phyloP scores from a whole-genome alignment of 768 basidiomycete genomes.

The Lepiota brunneoincarnata region DNA sequence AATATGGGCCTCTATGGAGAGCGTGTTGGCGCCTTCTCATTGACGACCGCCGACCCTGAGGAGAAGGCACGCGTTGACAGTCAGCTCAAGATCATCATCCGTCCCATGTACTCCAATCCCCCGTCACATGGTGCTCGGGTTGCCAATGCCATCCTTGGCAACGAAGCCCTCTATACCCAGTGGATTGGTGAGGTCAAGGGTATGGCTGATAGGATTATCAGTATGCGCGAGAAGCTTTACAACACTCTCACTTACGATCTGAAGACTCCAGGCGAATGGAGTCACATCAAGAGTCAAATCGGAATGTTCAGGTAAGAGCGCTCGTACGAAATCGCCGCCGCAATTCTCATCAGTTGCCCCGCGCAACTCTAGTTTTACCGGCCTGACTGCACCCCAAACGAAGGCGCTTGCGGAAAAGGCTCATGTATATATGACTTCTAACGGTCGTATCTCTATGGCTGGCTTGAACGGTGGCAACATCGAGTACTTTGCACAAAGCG shows the following conservation, averaged over 20 bases:
- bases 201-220: constrained; percentile 95
- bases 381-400: constrained; percentile 75
- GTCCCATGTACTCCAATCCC: constrained; percentile 98
- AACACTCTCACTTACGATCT: constrained; percentile 71
- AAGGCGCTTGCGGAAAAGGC: constrained; percentile 83
- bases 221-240: constrained; percentile 85
- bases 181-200: constrained; percentile 93
- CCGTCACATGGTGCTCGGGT: constrained; percentile 88
- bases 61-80: constrained; percentile 88
- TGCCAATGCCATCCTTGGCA: constrained; percentile 79
- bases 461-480: constrained; percentile 83
- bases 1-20: constrained; percentile 99
- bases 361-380: constrained; percentile 68
- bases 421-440: constrained; percentile 91
- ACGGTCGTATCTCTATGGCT: constrained; percentile 94
- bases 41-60: constrained; percentile 64
- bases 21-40: constrained; percentile 95
- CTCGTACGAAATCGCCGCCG: not conserved
- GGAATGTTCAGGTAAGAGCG: constrained; percentile 90
- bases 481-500: constrained; percentile 86
- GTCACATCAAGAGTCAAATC: constrained; percentile 92
- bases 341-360: not conserved
- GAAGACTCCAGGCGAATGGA: constrained; percentile 93
- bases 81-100: constrained; percentile 92
- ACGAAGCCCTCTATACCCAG: constrained; percentile 70